Base-by-base conservation (phyloP, 768 basidiomycete species). In the Suillus occidentalis region DNA sequence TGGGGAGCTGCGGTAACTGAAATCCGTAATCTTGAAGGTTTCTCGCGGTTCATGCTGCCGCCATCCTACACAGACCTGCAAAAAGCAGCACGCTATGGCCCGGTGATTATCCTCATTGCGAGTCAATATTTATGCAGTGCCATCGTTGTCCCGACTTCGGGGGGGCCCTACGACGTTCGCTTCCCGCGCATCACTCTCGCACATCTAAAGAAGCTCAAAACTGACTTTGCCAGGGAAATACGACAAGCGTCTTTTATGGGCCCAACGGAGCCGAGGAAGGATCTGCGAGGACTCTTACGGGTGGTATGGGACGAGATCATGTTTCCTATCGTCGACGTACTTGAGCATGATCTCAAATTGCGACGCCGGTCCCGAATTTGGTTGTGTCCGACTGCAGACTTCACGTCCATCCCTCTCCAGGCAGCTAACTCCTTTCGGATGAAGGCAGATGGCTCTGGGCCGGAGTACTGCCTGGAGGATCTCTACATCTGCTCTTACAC, bases 381-480 rank as follows among this genome's bases (percentile, higher is more conserved):
- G 70, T 67, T 69, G 70, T 70, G 70, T 57, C 70, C 69, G 0
- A 69, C 66, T 4, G 55, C 65, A 13, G 16, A 18, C 0, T 45
- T 45, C 20, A 45, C 43, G 0, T n/a, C 43, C 0, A 14, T 43
- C 64, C 22, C 62, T 50, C 56, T 42, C 49, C 25, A 40, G 63
- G n/a, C 71, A 66, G 28, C 43, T 10, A 1, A n/a, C 10, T 1
- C 20, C 20, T n/a, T n/a, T 10, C 20, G 0, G 3, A 45, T 1
- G 3, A 45, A 12, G 3, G 20, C 8, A 45, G 43, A 45, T 45
- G 0, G 9, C 9, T 45, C 43, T n/a, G 20, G 20, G 43, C 1
- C 0, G 18, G 43, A 45, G 6, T 10, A 9, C 4, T 45, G 43
- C 43, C 20, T 45, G 9, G 20, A 28, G 28, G 28, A 28, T 28